Base-by-base conservation (phyloP, 2,329 filamentous ascomycete species). In the Paraphoma sp. region DNA sequence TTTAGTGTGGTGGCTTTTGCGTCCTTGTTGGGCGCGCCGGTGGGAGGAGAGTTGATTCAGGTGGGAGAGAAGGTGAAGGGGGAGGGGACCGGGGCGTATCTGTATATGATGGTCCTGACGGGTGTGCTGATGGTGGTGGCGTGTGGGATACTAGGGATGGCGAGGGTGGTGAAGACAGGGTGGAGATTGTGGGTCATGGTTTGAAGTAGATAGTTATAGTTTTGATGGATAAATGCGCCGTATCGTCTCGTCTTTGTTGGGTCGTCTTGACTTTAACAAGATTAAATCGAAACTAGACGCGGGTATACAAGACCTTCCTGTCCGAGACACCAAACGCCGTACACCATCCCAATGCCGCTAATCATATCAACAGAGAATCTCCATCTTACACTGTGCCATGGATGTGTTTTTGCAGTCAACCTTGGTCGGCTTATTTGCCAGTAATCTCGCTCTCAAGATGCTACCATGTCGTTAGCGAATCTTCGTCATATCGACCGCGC, bases 361-460 rank as follows among this genome's bases (percentile, higher is more conserved):
- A 57, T 36, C 10, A 36, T 46, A 53, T 33, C 56, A 45, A 17
- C 42, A 45, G 7, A 28, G 11, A 45, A 12, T 8, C 5, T 6
- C 28, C 14, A 28, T 10, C 41, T 17, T 10, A 28, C 33, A 30
- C 17, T 17, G 48, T 50, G 46, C 11, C 31, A 50, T n/a, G 6
- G 43, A 10, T 14, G 14, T 36, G 33, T 6, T 36, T 10, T 10
- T 36, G 14, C 5, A 7, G 33, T 36, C 33, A 14, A 36, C 23
- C 23, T 36, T 10, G 14, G 3, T 36, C 6, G 36, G 11, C 29
- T 43, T 55, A 73, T 48, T 73, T 73, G 17, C 69, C 69, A 9
- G 62, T 63, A 18, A 71, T 62, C 48, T 73, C 70, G n/a, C 63
- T 56, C 56, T 73, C 70, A 17, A 73, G 61, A 62, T 73, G 70